Evolutionary conservation across 164 flowering plant species (phyloP), one percentile per base, ranked within the genome.

Genomic region (Nymphaea colorata): DNA sequence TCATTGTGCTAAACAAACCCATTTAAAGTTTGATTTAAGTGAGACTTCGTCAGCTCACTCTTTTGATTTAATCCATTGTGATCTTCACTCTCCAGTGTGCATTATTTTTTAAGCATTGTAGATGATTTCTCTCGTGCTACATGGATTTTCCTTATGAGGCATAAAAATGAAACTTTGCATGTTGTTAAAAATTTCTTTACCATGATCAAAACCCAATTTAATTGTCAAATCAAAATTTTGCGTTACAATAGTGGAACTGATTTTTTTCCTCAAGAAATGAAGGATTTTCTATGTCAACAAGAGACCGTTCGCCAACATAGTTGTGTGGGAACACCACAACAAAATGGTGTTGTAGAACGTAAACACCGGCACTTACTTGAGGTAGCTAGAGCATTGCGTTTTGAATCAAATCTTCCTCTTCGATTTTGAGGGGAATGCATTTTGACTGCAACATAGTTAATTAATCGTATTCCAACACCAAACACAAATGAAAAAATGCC

Each of bases 11-110:
- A 55, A 55, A 55, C 59, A 55, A 2, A 55, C 59, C 1, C 10
- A 2, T 8, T 16, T 55, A 55, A 10, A 10, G 59, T 55, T 55
- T 55, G 16, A 55, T 55, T 55, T 55, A 8, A 55, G 16, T 16
- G 10, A 10, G 10, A 55, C 2, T 55, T 55, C 10, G 10, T 8
- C 59, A 0, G 1, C 59, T 1, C 2, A 2, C 2, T 10, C 10
- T 64, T 67, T 67, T 51, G 16, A 14, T 16, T 16, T 67, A 5
- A 67, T 67, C 4, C 63, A 67, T 51, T 67, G 62, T 18, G 69
- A 67, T 67, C 62, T 5, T 55, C 69, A 6, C 62, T 67, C 5
- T 16, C 63, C 1, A 43, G 62, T 67, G 69, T 62, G 17, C 43
- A 59, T 55, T 67, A 51, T 55, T 55, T 67, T 51, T 17, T 55